These are phyloP conservation scores for Penicillium egyptiacum DNA, from an alignment of 495 filamentous ascomycete species.

Conservation along the genomic window DNA sequence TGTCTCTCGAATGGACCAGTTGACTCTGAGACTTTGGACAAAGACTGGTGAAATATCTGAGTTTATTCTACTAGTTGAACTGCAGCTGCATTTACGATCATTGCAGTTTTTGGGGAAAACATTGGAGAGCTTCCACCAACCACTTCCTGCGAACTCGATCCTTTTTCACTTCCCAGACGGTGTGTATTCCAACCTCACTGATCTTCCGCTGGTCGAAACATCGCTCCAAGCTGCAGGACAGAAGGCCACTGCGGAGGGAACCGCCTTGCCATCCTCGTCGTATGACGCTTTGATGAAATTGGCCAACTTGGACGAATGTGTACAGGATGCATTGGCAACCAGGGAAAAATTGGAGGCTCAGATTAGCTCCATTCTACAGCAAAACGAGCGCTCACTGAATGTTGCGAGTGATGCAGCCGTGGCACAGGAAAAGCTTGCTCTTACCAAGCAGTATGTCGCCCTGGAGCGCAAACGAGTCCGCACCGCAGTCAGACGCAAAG, in stretches of 20 bases:
- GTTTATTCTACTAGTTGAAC: constrained; percentile 69
- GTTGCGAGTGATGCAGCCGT: constrained; percentile 54
- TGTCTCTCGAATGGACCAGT: constrained; percentile 61
- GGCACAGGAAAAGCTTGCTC: constrained; percentile 61
- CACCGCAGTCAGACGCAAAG: constrained; percentile 55
- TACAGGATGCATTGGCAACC: constrained; percentile 85
- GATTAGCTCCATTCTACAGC: constrained; percentile 69
- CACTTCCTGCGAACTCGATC: constrained; percentile 81
- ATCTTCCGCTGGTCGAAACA: constrained; percentile 50
- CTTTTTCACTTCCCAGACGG: constrained; percentile 88
- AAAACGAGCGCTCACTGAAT: constrained; percentile 45
- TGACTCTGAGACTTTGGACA: constrained; percentile 77
- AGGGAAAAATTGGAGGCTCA: constrained; percentile 71
- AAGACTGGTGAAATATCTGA: constrained; percentile 55
- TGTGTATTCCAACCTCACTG: constrained; percentile 73
- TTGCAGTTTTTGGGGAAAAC: constrained; percentile 79
- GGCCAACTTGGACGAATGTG: constrained; percentile 84
- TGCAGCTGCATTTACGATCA: constrained; percentile 65
- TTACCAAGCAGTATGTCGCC: constrained; percentile 59
- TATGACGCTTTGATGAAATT: constrained; percentile 91
- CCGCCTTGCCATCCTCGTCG: constrained; percentile 63
- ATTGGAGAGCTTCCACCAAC: constrained; percentile 69
- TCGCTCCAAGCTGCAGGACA: constrained; percentile 21
- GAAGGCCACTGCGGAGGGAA: constrained; percentile 31
- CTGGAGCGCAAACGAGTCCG: constrained; percentile 65